Conservation (phyloP, 1,284 basidiomycete genomes). For the Chondrostereum purpureum region DNA sequence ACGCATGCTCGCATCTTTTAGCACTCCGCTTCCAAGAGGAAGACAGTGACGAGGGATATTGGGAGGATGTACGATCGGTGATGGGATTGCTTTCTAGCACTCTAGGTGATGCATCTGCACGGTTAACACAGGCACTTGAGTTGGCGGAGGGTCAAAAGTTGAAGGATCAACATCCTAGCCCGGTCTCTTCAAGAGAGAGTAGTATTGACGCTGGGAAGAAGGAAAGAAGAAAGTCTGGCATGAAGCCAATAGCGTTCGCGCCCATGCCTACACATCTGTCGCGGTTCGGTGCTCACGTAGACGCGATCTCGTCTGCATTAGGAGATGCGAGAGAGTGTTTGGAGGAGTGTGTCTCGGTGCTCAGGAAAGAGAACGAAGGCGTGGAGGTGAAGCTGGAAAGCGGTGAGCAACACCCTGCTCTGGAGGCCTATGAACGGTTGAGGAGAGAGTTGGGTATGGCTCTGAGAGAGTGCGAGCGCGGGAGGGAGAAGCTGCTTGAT, state of each 20-base stretch:
- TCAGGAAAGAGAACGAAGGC: slow-evolving; percentile 34
- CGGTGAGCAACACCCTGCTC: slow-evolving; percentile 35
- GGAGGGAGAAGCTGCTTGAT: slow-evolving; percentile 54
- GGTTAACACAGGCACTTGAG: slow-evolving; percentile 55
- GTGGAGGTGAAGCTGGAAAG: slow-evolving; percentile 11
- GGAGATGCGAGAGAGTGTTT: slow-evolving; percentile 62
- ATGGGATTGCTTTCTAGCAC: slow-evolving; percentile 61
- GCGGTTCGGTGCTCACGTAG: slow-evolving; percentile 65
- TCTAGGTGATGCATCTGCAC: slow-evolving; percentile 53
- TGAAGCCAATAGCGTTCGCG: slow-evolving; percentile 48
- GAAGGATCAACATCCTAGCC: slow-evolving; percentile 42
- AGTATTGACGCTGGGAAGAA: slow-evolving; percentile 5
- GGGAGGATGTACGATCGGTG: slow-evolving; percentile 73
- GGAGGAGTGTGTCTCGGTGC: slow-evolving; percentile 46
- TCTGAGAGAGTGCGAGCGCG: slow-evolving; percentile 72
- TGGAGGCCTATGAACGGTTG: slow-evolving; percentile 67
- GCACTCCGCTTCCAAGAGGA: slow-evolving; percentile 64
- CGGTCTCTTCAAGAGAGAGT: slow-evolving; percentile 17
- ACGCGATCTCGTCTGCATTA: slow-evolving; percentile 57
- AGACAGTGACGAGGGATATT: slow-evolving; percentile 63
- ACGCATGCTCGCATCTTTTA: slow-evolving; percentile 68
- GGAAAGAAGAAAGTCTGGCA: slow-evolving; percentile 19
- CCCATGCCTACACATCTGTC: slow-evolving; percentile 61
- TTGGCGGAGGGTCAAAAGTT: slow-evolving; percentile 43
- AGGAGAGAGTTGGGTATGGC: slow-evolving; percentile 68